Conservation (phyloP, 1,284 basidiomycete species). For the Phlebopus sp. region DNA sequence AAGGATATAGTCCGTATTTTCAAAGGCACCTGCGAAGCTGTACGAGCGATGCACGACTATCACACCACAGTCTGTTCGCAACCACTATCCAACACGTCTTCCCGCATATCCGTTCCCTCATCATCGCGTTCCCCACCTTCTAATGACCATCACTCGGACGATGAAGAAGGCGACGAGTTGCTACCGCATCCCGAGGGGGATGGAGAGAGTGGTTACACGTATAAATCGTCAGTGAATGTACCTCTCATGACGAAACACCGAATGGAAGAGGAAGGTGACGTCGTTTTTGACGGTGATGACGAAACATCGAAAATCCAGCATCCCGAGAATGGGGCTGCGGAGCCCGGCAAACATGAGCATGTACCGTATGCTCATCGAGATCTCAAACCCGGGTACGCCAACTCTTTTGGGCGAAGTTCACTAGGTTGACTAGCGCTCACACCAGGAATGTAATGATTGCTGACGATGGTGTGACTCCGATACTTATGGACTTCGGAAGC, state of each 20-base stretch:
- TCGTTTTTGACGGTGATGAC: conserved; percentile 77
- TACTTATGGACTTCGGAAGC: conserved; percentile 99
- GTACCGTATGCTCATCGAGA: conserved; percentile 96
- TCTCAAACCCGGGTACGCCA: conserved; percentile 89
- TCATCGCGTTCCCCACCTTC: conserved; percentile 21
- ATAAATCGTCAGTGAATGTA: conserved; percentile 42
- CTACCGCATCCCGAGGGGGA: conserved; percentile 73
- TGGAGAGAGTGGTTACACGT: conserved; percentile 68
- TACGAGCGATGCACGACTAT: conserved; percentile 92
- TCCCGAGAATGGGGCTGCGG: conserved; percentile 32
- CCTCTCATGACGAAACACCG: conserved; percentile 53
- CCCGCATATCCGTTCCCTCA: conserved; percentile 16
- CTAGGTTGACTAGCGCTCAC: conserved; percentile 6
- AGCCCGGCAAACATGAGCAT: conserved; percentile 46
- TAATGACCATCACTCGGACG: conserved; percentile 35
- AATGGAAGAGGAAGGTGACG: conserved; percentile 51
- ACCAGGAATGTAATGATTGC: conserved; percentile 92
- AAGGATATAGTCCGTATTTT: conserved; percentile 86
- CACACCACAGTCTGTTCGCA: conserved; percentile 45
- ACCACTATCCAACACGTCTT: conserved; percentile 25
- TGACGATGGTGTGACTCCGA: conserved; percentile 81
- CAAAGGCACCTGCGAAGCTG: conserved; percentile 90
- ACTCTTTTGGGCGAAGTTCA: neutral
- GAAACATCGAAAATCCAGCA: conserved; percentile 46
- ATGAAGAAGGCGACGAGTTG: conserved; percentile 50